A percentile compares a stretch with the other conserved stretches of the same genome.
These are phyloP conservation scores for Sinapis alba DNA, from an alignment of 441 rosid species.

Conservation along the genomic window DNA sequence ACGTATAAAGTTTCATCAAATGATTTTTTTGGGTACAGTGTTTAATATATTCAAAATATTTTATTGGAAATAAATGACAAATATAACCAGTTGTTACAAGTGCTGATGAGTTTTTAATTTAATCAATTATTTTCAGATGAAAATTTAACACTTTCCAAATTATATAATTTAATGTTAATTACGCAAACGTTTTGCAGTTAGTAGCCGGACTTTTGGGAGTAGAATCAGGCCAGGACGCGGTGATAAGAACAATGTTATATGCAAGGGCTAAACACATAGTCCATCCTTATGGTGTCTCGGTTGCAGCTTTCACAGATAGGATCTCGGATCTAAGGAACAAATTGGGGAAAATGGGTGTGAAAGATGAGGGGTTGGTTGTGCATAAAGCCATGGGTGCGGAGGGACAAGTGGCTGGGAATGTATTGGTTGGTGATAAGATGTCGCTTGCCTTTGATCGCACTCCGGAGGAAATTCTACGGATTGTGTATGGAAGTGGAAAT, in stretches of 20 bases:
- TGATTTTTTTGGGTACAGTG: neutral
- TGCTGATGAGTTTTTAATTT: neutral
- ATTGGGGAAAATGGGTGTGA: conserved; percentile 53
- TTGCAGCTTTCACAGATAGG: conserved; percentile 63
- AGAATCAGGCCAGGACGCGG: conserved; percentile 88
- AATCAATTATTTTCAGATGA: neutral
- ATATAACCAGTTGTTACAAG: neutral
- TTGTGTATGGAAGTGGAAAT: conserved; percentile 73
- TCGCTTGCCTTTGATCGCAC: conserved; percentile 60
- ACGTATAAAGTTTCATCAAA: neutral
- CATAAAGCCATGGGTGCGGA: conserved; percentile 48
- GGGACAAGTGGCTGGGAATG: conserved; percentile 55
- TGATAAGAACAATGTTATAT: conserved; percentile 63
- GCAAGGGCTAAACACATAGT: conserved; percentile 43
- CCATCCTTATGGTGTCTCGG: conserved; percentile 57
- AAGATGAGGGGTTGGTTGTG: conserved; percentile 77
- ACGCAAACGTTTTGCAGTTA: conserved; percentile 44
- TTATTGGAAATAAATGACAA: neutral
- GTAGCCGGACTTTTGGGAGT: conserved; percentile 82
- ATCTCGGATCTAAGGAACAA: conserved; percentile 63
- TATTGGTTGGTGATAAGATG: conserved; percentile 63
- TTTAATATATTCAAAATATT: neutral
- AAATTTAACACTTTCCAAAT: neutral
- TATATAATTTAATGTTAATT: neutral
- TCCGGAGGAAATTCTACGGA: conserved; percentile 69